Percentiles rank a stretch among this genome's conserved stretches.
Evolutionary conservation across 768 basidiomycete species (phyloP).

Genomic region (Boletus reticuloceps): DNA sequence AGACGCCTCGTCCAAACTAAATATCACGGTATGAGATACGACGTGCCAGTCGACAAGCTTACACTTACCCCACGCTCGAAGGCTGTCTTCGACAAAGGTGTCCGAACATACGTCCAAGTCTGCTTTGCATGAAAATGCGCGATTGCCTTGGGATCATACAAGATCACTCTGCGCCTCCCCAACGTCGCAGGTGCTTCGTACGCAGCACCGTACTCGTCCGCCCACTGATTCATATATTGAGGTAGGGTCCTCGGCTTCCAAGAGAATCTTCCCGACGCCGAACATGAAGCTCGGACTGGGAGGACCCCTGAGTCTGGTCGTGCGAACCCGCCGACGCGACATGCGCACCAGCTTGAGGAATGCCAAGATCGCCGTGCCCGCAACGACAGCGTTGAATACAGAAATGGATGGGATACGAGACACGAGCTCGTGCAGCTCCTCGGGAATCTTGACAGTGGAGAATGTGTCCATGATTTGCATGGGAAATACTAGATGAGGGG

Average conservation of each 20-base stretch:
- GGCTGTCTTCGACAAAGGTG: conserved; percentile 30
- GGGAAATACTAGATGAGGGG: no score
- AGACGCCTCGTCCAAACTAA: conserved; percentile 31
- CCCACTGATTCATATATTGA: conserved; percentile 22
- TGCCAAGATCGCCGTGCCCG: background rate
- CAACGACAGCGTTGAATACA: background rate
- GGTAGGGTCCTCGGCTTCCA: background rate
- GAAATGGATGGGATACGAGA: background rate
- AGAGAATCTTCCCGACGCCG: conserved; percentile 11
- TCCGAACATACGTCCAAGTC: conserved; percentile 39
- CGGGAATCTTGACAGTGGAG: background rate
- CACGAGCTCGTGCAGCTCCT: background rate
- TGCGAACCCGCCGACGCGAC: conserved; percentile 6
- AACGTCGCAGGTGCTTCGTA: conserved; percentile 14
- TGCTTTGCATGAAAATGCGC: conserved; percentile 11
- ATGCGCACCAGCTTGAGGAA: conserved; percentile 8
- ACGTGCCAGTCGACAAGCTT: fast-evolving
- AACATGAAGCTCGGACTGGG: conserved; percentile 13
- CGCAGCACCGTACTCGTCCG: conserved; percentile 12
- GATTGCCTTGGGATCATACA: conserved; percentile 40
- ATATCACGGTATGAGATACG: background rate
- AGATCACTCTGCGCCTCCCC: conserved; percentile 9
- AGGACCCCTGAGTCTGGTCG: conserved; percentile 17
- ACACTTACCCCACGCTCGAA: conserved; percentile 26
- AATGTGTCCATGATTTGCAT: background rate